Conservation (phyloP, 768 basidiomycete genomes). For the Tephrocybe sp. region DNA sequence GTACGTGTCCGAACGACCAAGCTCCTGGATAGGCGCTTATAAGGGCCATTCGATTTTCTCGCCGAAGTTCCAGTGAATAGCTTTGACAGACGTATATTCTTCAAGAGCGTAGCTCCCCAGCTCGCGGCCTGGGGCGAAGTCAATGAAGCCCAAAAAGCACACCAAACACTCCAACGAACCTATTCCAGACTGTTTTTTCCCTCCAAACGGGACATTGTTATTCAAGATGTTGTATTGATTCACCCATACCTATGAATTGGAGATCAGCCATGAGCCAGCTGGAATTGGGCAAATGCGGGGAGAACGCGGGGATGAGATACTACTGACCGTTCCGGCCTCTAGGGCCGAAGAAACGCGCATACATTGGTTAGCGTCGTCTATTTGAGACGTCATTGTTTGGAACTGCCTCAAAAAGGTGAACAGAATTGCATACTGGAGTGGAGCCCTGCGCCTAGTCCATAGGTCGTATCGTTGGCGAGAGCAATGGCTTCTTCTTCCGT, state of each 20-base stretch:
- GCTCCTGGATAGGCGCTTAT: conserved; percentile 28
- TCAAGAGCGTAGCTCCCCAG: conserved; percentile 83
- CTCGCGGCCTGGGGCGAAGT: conserved; percentile 64
- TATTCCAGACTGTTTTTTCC: conserved; percentile 90
- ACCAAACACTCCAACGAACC: conserved; percentile 42
- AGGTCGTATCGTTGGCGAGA: conserved; percentile 85
- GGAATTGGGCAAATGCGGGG: conserved; percentile 6
- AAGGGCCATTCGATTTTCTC: conserved; percentile 80
- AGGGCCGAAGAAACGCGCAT: conserved; percentile 85
- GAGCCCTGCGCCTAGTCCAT: conserved; percentile 90
- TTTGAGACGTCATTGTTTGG: too few relatives aligned
- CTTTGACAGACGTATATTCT: conserved; percentile 81
- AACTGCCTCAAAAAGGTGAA: too few relatives aligned
- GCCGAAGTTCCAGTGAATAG: conserved; percentile 87
- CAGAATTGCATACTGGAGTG: conserved; percentile 81
- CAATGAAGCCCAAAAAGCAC: neutral
- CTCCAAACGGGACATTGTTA: conserved; percentile 94
- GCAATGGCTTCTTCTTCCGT: conserved; percentile 85
- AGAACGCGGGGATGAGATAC: conserved; percentile 6
- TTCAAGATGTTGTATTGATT: conserved; percentile 85
- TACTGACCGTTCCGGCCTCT: conserved; percentile 83
- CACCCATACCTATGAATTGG: conserved; percentile 70
- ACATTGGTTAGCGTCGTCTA: conserved; percentile 83
- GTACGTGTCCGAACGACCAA: neutral
- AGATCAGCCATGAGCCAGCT: neutral